These are phyloP conservation scores for Arachnopeziza araneosa DNA, from an alignment of 2,329 filamentous ascomycete genomes.

Conservation along the genomic window DNA sequence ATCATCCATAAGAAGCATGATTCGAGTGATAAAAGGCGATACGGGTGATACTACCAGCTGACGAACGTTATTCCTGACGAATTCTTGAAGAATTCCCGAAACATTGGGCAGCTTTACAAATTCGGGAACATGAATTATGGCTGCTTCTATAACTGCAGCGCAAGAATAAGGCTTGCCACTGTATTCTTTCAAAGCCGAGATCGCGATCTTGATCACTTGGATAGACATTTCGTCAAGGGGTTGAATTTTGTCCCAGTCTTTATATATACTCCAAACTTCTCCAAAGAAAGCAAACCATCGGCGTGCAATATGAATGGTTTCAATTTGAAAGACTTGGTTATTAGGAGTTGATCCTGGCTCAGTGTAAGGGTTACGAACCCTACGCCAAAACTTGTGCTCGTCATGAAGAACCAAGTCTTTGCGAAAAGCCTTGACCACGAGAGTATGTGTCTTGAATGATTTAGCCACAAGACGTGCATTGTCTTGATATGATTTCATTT, in stretches of 20 bases:
- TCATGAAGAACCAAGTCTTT: no score
- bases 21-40: conserved; percentile 57
- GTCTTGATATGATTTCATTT: background rate
- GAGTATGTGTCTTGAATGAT: background rate
- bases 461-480: background rate
- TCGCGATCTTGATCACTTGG: conserved; percentile 31
- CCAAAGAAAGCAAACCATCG: conserved; percentile 55
- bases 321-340: conserved; percentile 65
- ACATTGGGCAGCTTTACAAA: conserved; percentile 30
- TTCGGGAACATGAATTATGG: conserved; percentile 39
- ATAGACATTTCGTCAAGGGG: conserved; percentile 13
- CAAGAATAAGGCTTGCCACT: conserved; percentile 65
- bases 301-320: conserved; percentile 57
- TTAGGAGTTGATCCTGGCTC: conserved; percentile 42
- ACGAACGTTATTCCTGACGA: conserved; percentile 51
- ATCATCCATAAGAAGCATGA: conserved; percentile 23
- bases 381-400: no score
- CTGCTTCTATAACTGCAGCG: conserved; percentile 49
- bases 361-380: no score
- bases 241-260: background rate
- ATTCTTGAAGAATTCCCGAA: conserved; percentile 38
- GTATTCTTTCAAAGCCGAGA: conserved; percentile 44
- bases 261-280: conserved; percentile 28
- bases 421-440: background rate
- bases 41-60: conserved; percentile 64